These are phyloP conservation scores for Laburnicola sp. DNA, from an alignment of 2,329 filamentous ascomycete genomes.

Conservation along the genomic window DNA sequence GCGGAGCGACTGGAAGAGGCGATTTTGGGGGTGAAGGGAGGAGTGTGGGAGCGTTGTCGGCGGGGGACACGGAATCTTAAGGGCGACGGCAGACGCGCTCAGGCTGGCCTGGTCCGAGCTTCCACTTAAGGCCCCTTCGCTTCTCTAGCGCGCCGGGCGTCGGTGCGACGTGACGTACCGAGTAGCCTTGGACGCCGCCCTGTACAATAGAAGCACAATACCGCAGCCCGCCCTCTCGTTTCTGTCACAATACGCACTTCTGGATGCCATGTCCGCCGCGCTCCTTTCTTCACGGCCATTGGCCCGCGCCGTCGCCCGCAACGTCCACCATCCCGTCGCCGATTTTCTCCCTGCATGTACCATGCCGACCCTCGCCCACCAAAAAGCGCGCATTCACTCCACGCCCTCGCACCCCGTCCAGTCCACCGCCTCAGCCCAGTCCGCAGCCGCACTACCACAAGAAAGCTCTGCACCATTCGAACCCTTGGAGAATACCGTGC, in stretches of 20 bases:
- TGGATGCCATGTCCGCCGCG: slow-evolving; percentile 19
- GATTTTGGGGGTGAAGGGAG: background rate
- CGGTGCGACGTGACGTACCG: slow-evolving; percentile 8
- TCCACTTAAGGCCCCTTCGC: no score
- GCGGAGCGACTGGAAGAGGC: background rate
- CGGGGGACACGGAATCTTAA: background rate
- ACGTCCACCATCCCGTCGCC: background rate
- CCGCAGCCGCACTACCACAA: slow-evolving; percentile 12
- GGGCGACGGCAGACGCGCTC: no score
- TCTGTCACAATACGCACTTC: background rate
- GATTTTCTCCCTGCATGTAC: slow-evolving; percentile 23
- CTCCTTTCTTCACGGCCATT: slow-evolving; percentile 22
- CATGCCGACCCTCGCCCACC: slow-evolving; percentile 17
- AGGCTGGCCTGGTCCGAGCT: no score
- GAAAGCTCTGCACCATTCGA: slow-evolving; percentile 9
- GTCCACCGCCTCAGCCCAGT: slow-evolving; percentile 6
- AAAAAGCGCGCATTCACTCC: slow-evolving; percentile 11
- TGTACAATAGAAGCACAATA: slow-evolving; percentile 10
- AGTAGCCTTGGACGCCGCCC: background rate
- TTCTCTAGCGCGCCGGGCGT: background rate
- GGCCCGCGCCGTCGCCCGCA: slow-evolving; percentile 16
- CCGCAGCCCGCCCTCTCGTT: background rate
- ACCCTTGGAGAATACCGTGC: slow-evolving; percentile 10
- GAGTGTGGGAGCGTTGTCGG: background rate
- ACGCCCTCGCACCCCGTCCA: slow-evolving; percentile 9